Base-by-base conservation (phyloP, 108 stramenopile species). In the Pseudonitzschia pungens region DNA sequence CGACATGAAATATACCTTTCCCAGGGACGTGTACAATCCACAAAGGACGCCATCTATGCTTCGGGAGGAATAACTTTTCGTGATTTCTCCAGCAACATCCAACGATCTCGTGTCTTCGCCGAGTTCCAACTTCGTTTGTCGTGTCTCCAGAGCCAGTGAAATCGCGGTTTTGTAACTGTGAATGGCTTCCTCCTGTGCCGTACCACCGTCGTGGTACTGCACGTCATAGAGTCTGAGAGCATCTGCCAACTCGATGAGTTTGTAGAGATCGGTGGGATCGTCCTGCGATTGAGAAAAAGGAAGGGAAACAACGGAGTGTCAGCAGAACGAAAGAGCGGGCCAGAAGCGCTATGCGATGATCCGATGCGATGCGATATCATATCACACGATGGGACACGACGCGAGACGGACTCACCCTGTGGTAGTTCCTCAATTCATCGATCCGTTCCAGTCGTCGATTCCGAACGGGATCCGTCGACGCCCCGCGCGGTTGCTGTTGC, bases 141-240 rank as follows among this genome's bases (percentile, higher is more conserved):
- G 71, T 36, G 63, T 45, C 0, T 31, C 51, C 64, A 69, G 31
- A 15, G 83, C 65, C 29, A 86, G 22, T 2, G 77, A 40, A 33
- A 90, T 57, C 15, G 86, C 89, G 5, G 74, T 54, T 42, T 70
- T 27, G 77, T 85, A 91, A 0, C 81, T 75, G 0, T 79, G 48
- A 18, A 94, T 89, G 10, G 90, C 87, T 65, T 90, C 87, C 59
- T 70, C 64, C 51, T 91, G 90, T 27, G 70, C 54, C 5, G 84
- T 85, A 9, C 93, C 93, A 7, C 93, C 93, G 42, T 94, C 93
- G 53, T 90, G 89, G 72, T 87, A 88, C 24, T 76, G 68, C 3
- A 86, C 62, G 72, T 90, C 93, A 29, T 84, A 81, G 10, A 83
- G 63, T 14, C 85, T 73, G 50, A 94, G 69, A 21, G 81, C 82